Base-by-base conservation (phyloP, 257 asterid genomes). In the Perilla frutescens region DNA sequence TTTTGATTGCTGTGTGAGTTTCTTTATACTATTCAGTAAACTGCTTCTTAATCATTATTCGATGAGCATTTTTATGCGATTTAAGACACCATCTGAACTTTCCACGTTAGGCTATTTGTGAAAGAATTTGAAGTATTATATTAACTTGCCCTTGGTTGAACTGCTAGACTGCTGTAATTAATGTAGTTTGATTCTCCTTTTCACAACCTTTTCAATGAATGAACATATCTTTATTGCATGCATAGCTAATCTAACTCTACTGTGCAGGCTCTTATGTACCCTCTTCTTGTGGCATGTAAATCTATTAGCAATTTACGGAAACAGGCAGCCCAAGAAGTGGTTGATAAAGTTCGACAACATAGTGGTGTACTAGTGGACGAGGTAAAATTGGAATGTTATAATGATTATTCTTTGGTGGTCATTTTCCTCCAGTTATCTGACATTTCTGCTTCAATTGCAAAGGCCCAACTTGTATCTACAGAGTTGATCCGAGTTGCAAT, bases 281-380 rank as follows among this genome's bases (percentile, higher is more conserved):
- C 99, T 55, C 98, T 95, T 61, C 99, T 95, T 62, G 99, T 95
- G 84, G 99, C 99, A 3, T 95, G 99, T 70, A 95, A 95, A 81
- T 90, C 99, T 14, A 92, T 95, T 82, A 95, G 98, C 87, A 89
- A 81, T 80, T 86, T 89, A 68, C 90, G 99, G 70, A 90, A 85
- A 81, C 92, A 91, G 80, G 98, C 99, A 53, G 99, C 99, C 68
- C 96, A 92, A 78, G 99, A 95, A 84, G 99, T 95, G 79, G 99
- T 95, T 68, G 94, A 95, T 77, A 87, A 86, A 84, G 99, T 95
- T 84, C 86, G 98, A 78, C 96, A 90, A 79, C 99, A 95, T 66
- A 95, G 99, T 79, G 99, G 98, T 74, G 84, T 86, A 51, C 87
- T 95, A 59, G 99, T 95, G 79, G 98, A 85, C 77, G 98, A 95